Evolutionary conservation across 148 eudicot species (phyloP), one percentile per base, ranked within the genome.

Genomic region (Talinum fruticosum): DNA sequence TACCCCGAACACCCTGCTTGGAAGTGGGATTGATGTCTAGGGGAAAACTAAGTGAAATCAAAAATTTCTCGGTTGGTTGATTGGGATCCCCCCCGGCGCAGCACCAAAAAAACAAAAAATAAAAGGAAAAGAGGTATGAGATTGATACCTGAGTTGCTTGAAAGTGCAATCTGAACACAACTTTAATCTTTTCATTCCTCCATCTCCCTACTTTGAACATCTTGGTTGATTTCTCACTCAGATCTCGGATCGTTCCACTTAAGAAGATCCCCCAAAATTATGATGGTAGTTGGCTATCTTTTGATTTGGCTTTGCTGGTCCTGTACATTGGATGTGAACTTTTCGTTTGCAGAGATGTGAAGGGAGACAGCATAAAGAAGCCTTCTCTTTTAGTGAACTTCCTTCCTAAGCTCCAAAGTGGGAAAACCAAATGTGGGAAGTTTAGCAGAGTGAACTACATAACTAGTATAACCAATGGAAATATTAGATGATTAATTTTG

Each of bases 171-270:
- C 66, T 84, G 87, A 96, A 93, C 1, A 96, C 90, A 54, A 85
- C 88, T 85, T 96, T 96, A 87, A 91, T 82, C 90, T 90, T 93
- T 77, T 96, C 92, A 37, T 85, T 85, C 76, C 86, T 84, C 87
- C 88, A 84, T 87, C 82, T 89, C 12, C 89, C 86, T 8, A 89
- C 82, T 86, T 89, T 96, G 87, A 96, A 96, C 99, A 96, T 96
- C 82, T 87, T 83, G 72, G 32, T 30, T 79, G 78, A 10, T 21
- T 35, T 61, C 38, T 36, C 28, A 64, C 28, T 79, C 68, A 18
- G 26, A 35, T 67, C 38, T 6, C 75, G 37, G 10, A 8, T n/a
- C 33, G 29, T 26, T 37, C n/a, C 35, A 49, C 30, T 28, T 37
- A 66, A 33, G 32, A 53, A 66, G 45, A 62, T 59, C 61, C 62